Evolutionary conservation across 176 grass and related monocot genomes (phyloP).

Genomic region (Chrysopogon serrulatus): DNA sequence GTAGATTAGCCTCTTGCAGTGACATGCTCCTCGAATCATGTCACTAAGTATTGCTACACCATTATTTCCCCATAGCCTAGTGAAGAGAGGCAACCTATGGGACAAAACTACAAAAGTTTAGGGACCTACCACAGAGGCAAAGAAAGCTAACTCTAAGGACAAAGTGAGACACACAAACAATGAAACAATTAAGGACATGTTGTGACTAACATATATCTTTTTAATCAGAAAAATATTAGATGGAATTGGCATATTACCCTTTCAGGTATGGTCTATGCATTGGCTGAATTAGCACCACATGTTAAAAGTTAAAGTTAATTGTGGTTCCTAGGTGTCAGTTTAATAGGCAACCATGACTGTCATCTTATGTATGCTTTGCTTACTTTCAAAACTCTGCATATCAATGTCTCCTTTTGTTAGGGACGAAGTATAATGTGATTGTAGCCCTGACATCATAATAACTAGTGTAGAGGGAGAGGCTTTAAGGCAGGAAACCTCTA

Average conservation of each 20-base stretch:
- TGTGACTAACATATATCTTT: background rate
- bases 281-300: background rate
- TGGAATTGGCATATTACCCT: slow-evolving; percentile 3
- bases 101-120: background rate
- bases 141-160: background rate
- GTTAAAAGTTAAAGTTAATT: background rate
- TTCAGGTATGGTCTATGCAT: background rate
- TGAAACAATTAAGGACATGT: no score
- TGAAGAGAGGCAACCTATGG: background rate
- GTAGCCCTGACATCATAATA: background rate
- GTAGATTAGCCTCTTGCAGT: background rate
- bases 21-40: background rate
- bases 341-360: background rate
- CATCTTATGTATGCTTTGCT: background rate
- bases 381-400: background rate
- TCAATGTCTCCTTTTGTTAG: background rate
- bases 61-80: background rate
- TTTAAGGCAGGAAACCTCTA: background rate
- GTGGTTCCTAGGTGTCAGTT: background rate
- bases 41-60: background rate
- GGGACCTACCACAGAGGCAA: background rate
- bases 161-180: background rate
- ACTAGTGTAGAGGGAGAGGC: background rate
- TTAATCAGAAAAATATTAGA: background rate
- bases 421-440: background rate